A percentile compares a stretch with the other conserved stretches of the same genome.
phyloP scores from a whole-genome alignment of 306 rosid species.

The Gynostemma pentaphyllum region DNA sequence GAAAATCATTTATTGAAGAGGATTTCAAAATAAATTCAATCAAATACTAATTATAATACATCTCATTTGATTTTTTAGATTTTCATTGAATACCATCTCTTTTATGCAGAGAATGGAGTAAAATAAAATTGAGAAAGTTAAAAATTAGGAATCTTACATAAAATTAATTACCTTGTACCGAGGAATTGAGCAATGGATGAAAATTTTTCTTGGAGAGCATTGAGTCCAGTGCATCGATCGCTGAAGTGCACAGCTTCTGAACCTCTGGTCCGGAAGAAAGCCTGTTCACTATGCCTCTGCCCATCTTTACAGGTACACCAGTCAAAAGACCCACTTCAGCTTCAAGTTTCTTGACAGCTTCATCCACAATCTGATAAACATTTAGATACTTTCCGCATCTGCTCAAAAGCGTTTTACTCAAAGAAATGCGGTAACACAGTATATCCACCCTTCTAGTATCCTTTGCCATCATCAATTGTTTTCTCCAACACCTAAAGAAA shows the following conservation, averaged over 20 bases:
- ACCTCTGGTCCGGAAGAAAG: slow-evolving; percentile 96
- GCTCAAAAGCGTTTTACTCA: slow-evolving; percentile 68
- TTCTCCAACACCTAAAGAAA: slow-evolving; percentile 63
- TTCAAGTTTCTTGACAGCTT: slow-evolving; percentile 77
- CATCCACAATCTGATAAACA: slow-evolving; percentile 50
- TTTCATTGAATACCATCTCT: too few species aligned
- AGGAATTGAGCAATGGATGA: neutral
- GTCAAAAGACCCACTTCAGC: slow-evolving; percentile 78
- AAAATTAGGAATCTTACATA: neutral
- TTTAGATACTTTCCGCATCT: slow-evolving; percentile 48
- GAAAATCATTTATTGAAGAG: too few species aligned
- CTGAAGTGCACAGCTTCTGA: slow-evolving; percentile 73
- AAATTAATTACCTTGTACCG: slow-evolving; percentile 4
- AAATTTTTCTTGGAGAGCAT: slow-evolving; percentile 17
- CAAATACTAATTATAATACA: too few species aligned
- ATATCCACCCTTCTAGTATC: slow-evolving; percentile 88
- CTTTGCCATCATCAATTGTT: slow-evolving; percentile 66
- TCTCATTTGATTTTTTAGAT: too few species aligned
- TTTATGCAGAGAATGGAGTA: too few species aligned
- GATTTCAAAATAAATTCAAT: too few species aligned
- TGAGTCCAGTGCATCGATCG: slow-evolving; percentile 59
- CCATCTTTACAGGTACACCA: slow-evolving; percentile 69
- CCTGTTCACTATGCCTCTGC: slow-evolving; percentile 95
- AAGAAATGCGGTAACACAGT: slow-evolving; percentile 76
- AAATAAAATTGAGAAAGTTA: neutral